These are phyloP conservation scores for Gaeumannomyces sp. DNA, from an alignment of 2,329 filamentous ascomycete genomes.

Conservation along the genomic window DNA sequence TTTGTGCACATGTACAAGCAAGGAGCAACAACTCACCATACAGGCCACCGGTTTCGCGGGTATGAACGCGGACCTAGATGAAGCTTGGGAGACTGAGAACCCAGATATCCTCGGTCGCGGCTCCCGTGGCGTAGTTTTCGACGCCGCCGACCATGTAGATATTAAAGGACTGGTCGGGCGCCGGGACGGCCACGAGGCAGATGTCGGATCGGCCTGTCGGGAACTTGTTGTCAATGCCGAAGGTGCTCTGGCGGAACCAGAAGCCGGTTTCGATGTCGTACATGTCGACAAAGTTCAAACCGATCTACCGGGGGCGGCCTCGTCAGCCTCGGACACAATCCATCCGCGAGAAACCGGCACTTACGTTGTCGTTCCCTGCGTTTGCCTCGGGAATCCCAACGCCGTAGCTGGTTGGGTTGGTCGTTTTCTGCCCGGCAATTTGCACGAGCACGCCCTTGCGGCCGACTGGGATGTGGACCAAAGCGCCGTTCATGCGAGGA, in stretches of 20 bases:
- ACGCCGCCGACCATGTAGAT: slow-evolving; percentile 18
- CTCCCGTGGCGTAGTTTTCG: slow-evolving; percentile 14
- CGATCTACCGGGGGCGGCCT: slow-evolving; percentile 9
- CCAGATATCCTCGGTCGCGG: slow-evolving; percentile 15
- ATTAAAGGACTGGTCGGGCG: slow-evolving; percentile 15
- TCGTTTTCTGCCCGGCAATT: slow-evolving; percentile 15
- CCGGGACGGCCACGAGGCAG: slow-evolving; percentile 16
- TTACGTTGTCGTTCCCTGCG: slow-evolving; percentile 2
- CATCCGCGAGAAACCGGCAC: not conserved
- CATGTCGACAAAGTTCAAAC: slow-evolving; percentile 16
- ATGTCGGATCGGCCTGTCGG: slow-evolving; percentile 17
- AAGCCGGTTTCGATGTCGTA: slow-evolving; percentile 18
- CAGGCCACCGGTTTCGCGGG: slow-evolving; percentile 13
- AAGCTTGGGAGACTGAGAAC: slow-evolving; percentile 17
- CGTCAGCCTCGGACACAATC: not conserved
- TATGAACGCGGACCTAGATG: slow-evolving; percentile 16
- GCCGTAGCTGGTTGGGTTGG: slow-evolving; percentile 12
- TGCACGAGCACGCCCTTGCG: slow-evolving; percentile 15
- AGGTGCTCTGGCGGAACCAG: slow-evolving; percentile 19
- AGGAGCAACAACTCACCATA: slow-evolving; percentile 11
- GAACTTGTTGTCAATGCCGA: slow-evolving; percentile 13
- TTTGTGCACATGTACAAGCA: not conserved
- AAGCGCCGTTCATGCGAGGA: slow-evolving; percentile 18
- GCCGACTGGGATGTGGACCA: slow-evolving; percentile 18
- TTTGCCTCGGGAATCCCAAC: not conserved